Evolutionary conservation across 345 rosid species (phyloP), one percentile per base, ranked within the genome.

Genomic region (Eucalyptus lansdowneana): DNA sequence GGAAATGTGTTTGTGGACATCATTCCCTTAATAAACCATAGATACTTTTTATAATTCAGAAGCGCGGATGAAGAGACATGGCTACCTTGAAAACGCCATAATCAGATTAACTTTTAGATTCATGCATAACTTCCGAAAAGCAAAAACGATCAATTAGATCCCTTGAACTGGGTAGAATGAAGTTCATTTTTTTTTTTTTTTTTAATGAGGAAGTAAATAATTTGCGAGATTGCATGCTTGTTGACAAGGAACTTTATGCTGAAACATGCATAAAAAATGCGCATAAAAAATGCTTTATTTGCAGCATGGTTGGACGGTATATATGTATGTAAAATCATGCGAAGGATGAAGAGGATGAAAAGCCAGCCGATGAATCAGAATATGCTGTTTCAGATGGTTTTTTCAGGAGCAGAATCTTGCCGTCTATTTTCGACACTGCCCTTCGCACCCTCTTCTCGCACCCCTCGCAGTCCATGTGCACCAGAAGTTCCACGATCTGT

Each of bases 401-500:
- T 21, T 40, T 34, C 31, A 62, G 37, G 54, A 4, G 25, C 37
- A 31, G 24, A n/a, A 29, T n/a, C 94, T 91, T 94, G 93, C 99
- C 97, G 44, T 93, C 92, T 17, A 97, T 91, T 93, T 93, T 97
- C 8, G 96, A 95, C 90, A 96, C 91, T 51, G 99, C 97, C 94
- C 93, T 93, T 90, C 96, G 92, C 60, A 96, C 93, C 72, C 97
- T 94, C 93, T 94, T 96, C 87, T 95, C 92, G 88, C 99, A 96
- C 51, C 99, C 99, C 90, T 95, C 93, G 16, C 99, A 96, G 87
- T 97, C 98, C 99, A 96, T 97, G 50, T 96, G 98, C 40, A 97
- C 99, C 94, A 90, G 88, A 53, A 97, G 97, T 94, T 96, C 98
- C 92, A 96, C 98, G 88, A 92, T 90, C 99, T 96, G 60, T 2